phyloP scores from a whole-genome alignment of 352 stramenopile species.

The Thalassiosira livingstoniorum region DNA sequence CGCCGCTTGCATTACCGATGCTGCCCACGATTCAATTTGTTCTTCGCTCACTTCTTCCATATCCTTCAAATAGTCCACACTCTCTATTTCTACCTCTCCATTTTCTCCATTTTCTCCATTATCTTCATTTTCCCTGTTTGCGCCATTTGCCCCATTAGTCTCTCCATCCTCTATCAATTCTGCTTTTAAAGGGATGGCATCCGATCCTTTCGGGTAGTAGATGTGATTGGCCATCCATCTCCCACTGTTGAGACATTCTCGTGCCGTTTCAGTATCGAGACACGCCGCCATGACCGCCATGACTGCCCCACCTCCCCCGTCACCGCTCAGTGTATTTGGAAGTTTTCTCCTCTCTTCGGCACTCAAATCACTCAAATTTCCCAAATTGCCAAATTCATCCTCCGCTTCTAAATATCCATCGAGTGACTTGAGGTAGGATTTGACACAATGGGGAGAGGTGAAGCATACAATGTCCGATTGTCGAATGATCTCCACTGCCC shows the following conservation, averaged over 20 bases:
- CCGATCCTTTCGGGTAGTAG: slow-evolving; percentile 56
- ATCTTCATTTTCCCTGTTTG: too few species aligned
- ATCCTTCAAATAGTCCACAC: neutral
- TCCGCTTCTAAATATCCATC: slow-evolving; percentile 35
- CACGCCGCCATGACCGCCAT: slow-evolving; percentile 44
- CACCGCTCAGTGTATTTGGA: slow-evolving; percentile 43
- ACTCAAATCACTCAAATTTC: slow-evolving; percentile 17
- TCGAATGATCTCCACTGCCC: slow-evolving; percentile 12
- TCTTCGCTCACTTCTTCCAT: slow-evolving; percentile 1
- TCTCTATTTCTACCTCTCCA: slow-evolving; percentile 2
- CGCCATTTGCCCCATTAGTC: neutral
- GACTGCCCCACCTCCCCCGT: neutral
- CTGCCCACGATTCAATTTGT: slow-evolving; percentile 43
- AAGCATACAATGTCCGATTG: slow-evolving; percentile 54
- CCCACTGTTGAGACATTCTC: slow-evolving; percentile 54
- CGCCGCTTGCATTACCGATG: slow-evolving; percentile 42
- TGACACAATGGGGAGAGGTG: slow-evolving; percentile 9
- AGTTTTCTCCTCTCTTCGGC: slow-evolving; percentile 46
- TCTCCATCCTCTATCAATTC: slow-evolving; percentile 24
- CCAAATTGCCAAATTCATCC: too few species aligned
- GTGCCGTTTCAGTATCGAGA: slow-evolving; percentile 25
- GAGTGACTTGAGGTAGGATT: slow-evolving; percentile 34
- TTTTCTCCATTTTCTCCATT: slow-evolving; percentile 19
- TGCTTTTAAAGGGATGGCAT: slow-evolving; percentile 48
- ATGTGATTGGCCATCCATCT: slow-evolving; percentile 59